Conservation (phyloP, 108 stramenopile species). For the Seminavis robusta region DNA sequence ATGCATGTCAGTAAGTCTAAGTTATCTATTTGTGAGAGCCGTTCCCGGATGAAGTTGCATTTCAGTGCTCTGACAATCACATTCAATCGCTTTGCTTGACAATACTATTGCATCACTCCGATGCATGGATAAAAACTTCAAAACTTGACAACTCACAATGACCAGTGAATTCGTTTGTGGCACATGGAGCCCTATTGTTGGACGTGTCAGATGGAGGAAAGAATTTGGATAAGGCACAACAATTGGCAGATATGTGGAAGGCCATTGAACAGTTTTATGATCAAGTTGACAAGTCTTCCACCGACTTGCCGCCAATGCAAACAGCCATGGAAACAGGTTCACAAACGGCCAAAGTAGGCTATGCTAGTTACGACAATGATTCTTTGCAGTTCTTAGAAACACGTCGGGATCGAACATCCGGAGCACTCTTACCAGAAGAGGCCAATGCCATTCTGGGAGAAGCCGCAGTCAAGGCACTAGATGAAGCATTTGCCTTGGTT, state of each 20-base stretch:
- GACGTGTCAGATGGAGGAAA: conserved; percentile 73
- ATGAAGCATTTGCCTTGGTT: conserved; percentile 53
- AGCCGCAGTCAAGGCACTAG: conserved; percentile 35
- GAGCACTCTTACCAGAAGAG: conserved; percentile 49
- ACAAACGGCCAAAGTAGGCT: conserved; percentile 67
- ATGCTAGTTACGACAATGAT: conserved; percentile 47
- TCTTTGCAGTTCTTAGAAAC: conserved; percentile 80
- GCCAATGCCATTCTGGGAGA: conserved; percentile 41
- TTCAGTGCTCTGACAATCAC: no score
- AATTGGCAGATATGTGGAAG: conserved; percentile 66
- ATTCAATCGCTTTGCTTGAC: no score
- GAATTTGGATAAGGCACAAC: conserved; percentile 37
- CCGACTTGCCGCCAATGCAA: conserved; percentile 28
- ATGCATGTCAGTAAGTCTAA: no score
- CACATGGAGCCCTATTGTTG: conserved; percentile 77
- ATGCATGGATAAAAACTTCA: neutral
- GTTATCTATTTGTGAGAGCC: no score
- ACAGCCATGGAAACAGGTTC: conserved; percentile 56
- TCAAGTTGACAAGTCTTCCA: conserved; percentile 16
- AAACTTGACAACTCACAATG: conserved; percentile 13
- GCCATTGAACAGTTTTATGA: conserved; percentile 50
- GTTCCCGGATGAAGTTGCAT: no score
- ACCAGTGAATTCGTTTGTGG: conserved; percentile 82
- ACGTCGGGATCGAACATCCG: conserved; percentile 37
- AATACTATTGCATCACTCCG: neutral